Evolutionary conservation across 306 rosid genomes (phyloP), one percentile per base, ranked within the genome.

Genomic region (Gynostemma pentaphyllum): DNA sequence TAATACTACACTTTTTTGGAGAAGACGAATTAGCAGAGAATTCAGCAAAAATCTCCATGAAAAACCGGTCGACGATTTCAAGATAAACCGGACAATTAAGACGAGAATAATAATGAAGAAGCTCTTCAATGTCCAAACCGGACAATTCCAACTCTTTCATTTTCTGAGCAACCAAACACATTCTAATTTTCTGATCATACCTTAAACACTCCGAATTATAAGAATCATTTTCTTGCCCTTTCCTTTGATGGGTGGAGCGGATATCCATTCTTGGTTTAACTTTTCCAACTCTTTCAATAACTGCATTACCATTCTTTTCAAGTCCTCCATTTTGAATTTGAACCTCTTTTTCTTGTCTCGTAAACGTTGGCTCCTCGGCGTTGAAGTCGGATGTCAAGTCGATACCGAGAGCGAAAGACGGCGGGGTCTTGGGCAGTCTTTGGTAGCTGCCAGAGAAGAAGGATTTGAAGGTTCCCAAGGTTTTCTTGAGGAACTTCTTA

Each of bases 51-150:
- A 82, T 75, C 30, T 94, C 94, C 77, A 76, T 63, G 83, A 94
- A 88, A 73, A 94, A 94, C 19, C 49, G 84, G 68, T 94, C 95
- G 16, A 94, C 88, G 37, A 94, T 86, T 34, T 94, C 94, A 27
- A 94, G 75, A 70, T 86, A 94, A 13, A 81, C 83, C 2, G 99
- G 95, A 56, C 84, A 88, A 70, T 87, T 81, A 68, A 88, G 84
- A 1, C 83, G 67, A 61, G 99, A 94, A 54, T 94, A 94, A 67
- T 88, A 88, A 75, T 88, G 84, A 78, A 86, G 88, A 73, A 84
- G 77, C 71, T 94, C 99, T 73, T 88, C 90, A 51, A 94, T 85
- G 79, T 88, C 99, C 77, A 88, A 66, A 9, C 73, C 69, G 76
- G 85, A 19, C 87, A 72, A 82, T 76, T 84, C 89, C 79, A 88